A percentile compares a stretch with the other conserved stretches of the same genome.
Evolutionary conservation across 176 grass and related monocot genomes (phyloP).

Genomic region (Carex littledalei): DNA sequence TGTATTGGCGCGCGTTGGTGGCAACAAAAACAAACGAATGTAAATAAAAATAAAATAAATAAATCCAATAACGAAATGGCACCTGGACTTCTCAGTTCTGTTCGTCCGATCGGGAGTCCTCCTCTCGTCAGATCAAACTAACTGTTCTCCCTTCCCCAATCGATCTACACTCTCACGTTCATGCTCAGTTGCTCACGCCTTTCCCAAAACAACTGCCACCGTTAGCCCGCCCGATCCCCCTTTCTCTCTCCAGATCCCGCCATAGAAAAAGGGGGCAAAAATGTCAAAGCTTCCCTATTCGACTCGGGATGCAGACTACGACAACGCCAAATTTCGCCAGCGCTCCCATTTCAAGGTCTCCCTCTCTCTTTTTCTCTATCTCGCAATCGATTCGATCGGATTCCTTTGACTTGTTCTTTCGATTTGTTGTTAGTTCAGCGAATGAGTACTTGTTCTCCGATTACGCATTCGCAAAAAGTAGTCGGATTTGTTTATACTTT

Average conservation of each 20-base stretch:
- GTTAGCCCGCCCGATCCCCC: background rate
- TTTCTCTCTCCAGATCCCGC: slow-evolving; percentile 16
- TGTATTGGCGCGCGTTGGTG: background rate
- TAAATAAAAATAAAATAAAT: background rate
- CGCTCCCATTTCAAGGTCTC: slow-evolving; percentile 74
- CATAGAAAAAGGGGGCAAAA: background rate
- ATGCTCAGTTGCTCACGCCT: background rate
- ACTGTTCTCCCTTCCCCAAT: background rate
- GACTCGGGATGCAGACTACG: slow-evolving; percentile 69
- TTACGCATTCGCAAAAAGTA: background rate
- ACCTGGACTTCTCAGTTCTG: no score
- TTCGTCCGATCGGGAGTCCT: background rate
- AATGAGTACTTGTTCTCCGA: background rate
- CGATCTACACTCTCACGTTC: background rate
- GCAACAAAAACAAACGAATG: background rate
- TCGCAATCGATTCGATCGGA: background rate
- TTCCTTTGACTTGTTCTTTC: background rate
- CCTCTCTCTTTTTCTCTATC: background rate
- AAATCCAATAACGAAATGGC: no score
- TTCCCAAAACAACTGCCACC: background rate
- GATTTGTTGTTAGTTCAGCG: background rate
- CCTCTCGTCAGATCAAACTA: background rate
- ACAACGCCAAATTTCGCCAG: slow-evolving; percentile 97
- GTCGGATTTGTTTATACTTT: background rate
- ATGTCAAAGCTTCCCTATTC: slow-evolving; percentile 53